Conservation (phyloP, 257 asterid species). For the Solanum virginianum region DNA sequence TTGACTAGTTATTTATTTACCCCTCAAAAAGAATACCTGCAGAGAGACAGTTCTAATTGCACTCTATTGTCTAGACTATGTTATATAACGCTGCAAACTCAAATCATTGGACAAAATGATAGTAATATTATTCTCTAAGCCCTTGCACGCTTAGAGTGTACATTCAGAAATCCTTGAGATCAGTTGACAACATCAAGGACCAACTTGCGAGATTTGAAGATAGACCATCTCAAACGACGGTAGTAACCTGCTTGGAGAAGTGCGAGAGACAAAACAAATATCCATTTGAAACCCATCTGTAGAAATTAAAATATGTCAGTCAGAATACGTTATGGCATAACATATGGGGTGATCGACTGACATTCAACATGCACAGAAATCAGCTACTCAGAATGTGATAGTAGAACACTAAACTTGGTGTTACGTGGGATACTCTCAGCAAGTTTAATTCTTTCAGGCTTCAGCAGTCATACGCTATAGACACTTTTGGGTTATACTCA, state of each 20-base stretch:
- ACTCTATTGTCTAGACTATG: not conserved
- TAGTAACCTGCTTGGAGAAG: slow-evolving; percentile 61
- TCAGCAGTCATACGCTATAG: not conserved
- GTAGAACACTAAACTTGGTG: not conserved
- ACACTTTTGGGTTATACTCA: not conserved
- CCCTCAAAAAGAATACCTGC: not conserved
- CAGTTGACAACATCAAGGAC: slow-evolving; percentile 63
- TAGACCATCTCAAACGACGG: slow-evolving; percentile 60
- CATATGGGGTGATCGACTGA: not conserved
- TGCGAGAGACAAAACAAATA: slow-evolving; percentile 50
- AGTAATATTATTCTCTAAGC: not conserved
- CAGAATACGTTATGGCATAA: not conserved
- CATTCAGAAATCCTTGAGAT: not conserved
- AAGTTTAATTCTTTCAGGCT: not conserved
- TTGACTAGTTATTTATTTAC: not conserved
- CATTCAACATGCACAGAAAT: not conserved
- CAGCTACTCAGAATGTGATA: not conserved
- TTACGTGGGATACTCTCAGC: not conserved
- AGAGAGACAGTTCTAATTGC: not conserved
- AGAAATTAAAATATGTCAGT: not conserved
- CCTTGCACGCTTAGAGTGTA: not conserved
- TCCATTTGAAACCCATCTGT: slow-evolving; percentile 80
- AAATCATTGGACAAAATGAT: not conserved
- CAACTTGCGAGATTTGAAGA: slow-evolving; percentile 55
- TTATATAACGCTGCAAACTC: not conserved